Base-by-base conservation (phyloP, 768 basidiomycete genomes). In the Mycena capillaripes region DNA sequence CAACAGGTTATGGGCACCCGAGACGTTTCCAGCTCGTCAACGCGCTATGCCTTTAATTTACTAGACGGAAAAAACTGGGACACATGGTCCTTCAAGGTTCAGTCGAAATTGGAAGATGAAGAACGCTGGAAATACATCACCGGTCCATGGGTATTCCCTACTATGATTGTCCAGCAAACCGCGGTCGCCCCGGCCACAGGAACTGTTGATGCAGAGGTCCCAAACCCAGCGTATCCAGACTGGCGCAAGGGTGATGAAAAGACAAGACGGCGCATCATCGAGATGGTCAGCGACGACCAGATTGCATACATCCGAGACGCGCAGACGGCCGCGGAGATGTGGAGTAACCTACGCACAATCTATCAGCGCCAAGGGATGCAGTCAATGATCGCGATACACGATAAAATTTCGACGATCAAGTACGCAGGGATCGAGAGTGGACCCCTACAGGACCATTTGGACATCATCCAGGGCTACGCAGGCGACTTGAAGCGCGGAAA, bases 371-470 rank as follows among this genome's bases (percentile, higher is more conserved):
- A 10, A 12, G 63, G 63, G 12, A 55, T 65, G 63, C 38, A 27
- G 63, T 53, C 63, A 0, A 65, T 53, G 63, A 65, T 65, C 14
- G 63, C 63, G 17, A 53, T 40, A 10, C 36, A 53, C 32, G 52
- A 65, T 3, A 65, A 65, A 16, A 4, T 65, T 1, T 8, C 50
- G 21, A 53, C 11, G 14, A 53, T 65, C 52, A 64, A 52, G 62
- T 64, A 64, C 34, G 6, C 11, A 4, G 62, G 48, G 6, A 38
- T 64, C n/a, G 48, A 53, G 34, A 65, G 63, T 10, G 63, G 63
- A 6, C 63, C 63, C 7, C 63, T 65, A n/a, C 63, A 65, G n/a
- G 52, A 38, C 34, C 63, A 65, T 38, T 23, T 65, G 21, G 63
- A 65, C 32, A 65, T 55, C 21, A 55, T 65, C 63, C 52, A 17